phyloP scores from a whole-genome alignment of 108 stramenopile species.

The Cyclostephanos tholiformis region DNA sequence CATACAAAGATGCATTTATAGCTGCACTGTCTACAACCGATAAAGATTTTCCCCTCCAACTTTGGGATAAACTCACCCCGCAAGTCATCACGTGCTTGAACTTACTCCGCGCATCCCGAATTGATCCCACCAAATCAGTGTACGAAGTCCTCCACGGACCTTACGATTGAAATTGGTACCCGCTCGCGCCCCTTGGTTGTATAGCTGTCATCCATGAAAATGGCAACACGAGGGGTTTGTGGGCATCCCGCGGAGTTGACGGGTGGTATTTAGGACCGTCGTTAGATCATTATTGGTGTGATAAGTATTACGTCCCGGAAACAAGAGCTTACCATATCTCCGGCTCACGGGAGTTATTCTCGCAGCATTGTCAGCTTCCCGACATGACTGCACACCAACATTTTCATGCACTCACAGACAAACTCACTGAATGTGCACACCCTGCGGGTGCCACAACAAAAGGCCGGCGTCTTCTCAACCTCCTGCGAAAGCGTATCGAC shows the following conservation, averaged over 20 bases:
- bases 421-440: too few relatives aligned
- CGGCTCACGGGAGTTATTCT: background rate
- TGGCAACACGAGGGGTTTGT: background rate
- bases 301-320: conserved; percentile 13
- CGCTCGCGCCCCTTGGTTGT: conserved; percentile 14
- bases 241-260: conserved; percentile 20
- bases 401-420: background rate
- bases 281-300: conserved; percentile 33
- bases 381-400: background rate
- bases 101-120: background rate
- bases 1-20: conserved; percentile 31
- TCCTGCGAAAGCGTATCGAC: background rate
- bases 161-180: conserved; percentile 13
- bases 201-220: conserved; percentile 12
- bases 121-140: background rate
- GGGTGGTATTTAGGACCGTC: conserved; percentile 46
- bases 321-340: background rate
- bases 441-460: too few relatives aligned
- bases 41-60: conserved; percentile 2
- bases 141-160: conserved; percentile 1
- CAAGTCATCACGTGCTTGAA: background rate
- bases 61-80: background rate
- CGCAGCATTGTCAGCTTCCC: background rate
- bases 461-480: too few relatives aligned
- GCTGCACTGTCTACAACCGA: conserved; percentile 17